phyloP scores from a whole-genome alignment of 2,329 filamentous ascomycete species.

The Neofusicoccum laricinum region DNA sequence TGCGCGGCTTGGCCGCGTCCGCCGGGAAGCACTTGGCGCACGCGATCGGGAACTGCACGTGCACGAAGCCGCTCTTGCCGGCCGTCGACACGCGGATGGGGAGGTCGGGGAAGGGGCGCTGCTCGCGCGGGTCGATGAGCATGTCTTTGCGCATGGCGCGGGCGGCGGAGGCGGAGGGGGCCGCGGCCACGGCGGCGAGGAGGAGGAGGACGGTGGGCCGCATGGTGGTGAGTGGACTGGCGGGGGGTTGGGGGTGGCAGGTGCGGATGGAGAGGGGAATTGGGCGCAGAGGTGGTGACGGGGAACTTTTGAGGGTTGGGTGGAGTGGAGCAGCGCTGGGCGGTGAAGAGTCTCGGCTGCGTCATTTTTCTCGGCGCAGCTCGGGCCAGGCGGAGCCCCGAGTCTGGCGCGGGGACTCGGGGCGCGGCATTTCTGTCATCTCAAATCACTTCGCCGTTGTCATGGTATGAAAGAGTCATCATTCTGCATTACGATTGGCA shows the following conservation, averaged over 20 bases:
- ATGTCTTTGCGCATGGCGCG: neutral
- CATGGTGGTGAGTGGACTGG: neutral
- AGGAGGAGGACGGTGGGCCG: neutral
- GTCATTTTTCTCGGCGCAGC: neutral
- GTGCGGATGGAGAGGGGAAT: neutral
- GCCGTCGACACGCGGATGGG: slow-evolving; percentile 11
- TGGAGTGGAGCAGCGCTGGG: neutral
- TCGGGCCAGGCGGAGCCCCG: no score
- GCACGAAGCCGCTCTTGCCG: slow-evolving; percentile 9
- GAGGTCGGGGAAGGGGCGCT: slow-evolving; percentile 10
- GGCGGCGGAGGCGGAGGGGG: neutral
- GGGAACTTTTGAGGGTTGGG: slow-evolving; percentile 1
- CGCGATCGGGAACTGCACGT: slow-evolving; percentile 13
- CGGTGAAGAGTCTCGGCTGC: neutral
- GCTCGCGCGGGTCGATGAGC: slow-evolving; percentile 5
- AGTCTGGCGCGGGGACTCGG: neutral
- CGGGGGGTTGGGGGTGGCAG: neutral
- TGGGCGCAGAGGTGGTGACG: neutral
- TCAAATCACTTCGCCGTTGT: neutral
- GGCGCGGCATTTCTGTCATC: neutral
- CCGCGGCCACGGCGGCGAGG: neutral
- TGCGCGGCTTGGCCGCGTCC: neutral
- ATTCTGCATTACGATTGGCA: no score
- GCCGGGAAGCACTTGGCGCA: slow-evolving; percentile 11
- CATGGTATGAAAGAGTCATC: no score